Evolutionary conservation across 331 rosid genomes (phyloP), one percentile per base, ranked within the genome.

Genomic region (Rhamnella rubrinervis): DNA sequence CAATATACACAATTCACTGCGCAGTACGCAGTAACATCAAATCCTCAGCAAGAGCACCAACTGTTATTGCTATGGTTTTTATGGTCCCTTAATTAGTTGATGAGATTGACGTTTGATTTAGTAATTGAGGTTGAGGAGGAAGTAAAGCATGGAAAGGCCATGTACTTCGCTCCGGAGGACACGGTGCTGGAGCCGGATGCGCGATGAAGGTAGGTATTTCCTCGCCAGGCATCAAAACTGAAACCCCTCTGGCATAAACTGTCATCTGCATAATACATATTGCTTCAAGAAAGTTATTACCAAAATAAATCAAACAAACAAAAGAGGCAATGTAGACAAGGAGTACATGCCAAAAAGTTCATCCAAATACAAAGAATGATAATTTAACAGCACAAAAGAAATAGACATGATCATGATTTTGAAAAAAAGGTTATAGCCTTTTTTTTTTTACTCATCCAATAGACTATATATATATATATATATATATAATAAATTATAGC

Each of bases 141-240:
- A 64, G 58, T 15, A 23, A 63, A 17, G 66, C 65, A 37, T 15
- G 89, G 16, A 49, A 66, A 61, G 90, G 88, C 84, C 72, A 66
- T 61, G 59, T 39, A 35, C 70, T 77, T 15, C 56, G 81, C 65
- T 89, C 86, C 0, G 71, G 76, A 18, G 49, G 78, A 57, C 89
- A 83, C 1, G 90, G 79, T 61, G 78, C 60, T 0, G 97, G 91
- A 50, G 83, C 86, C 12, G 86, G 89, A 57, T 85, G 88, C 16
- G 91, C 97, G 18, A 91, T 88, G 88, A 81, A 85, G 47, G 91
- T 81, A 0, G 96, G 97, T 47, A 68, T 70, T 56, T 81, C 61
- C 68, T 88, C 88, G 0, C 95, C 92, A 0, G 95, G 95, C 96
- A 90, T 90, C 77, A 90, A 68, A 50, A 90, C 95, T 13, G 90